phyloP scores from a whole-genome alignment of 75 land plant genomes.

The Chamaecyparis obtusa region DNA sequence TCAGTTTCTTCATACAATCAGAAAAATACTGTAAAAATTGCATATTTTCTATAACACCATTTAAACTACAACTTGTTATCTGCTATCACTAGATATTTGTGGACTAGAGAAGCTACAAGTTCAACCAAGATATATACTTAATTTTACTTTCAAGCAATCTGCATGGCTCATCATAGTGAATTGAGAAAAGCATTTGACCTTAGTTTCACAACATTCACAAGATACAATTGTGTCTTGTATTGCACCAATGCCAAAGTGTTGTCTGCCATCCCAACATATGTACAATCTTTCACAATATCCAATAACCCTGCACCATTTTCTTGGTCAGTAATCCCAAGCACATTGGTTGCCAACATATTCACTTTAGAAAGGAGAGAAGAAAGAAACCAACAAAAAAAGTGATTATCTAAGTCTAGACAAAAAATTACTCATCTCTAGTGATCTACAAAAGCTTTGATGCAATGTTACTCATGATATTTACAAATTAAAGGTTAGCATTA shows the following conservation, averaged over 20 bases:
- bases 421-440: not conserved
- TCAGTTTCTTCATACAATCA: no score
- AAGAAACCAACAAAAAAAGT: not conserved
- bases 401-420: not conserved
- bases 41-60: not conserved
- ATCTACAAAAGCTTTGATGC: not conserved
- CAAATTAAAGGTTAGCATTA: not conserved
- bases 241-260: constrained; percentile 88
- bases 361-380: not conserved
- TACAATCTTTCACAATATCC: constrained; percentile 77
- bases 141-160: not conserved
- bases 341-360: not conserved
- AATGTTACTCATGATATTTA: constrained; percentile 5
- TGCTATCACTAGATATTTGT: not conserved
- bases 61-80: not conserved
- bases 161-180: not conserved
- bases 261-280: constrained; percentile 97
- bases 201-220: constrained; percentile 77
- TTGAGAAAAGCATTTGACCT: constrained; percentile 45
- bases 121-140: not conserved
- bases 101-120: not conserved
- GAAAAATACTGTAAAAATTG: no score
- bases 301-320: constrained; percentile 49
- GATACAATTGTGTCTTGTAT: constrained; percentile 80
- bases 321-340: constrained; percentile 1